phyloP scores from a whole-genome alignment of 371 early-diverging fungal genomes.

The Mucor plumbeus region DNA sequence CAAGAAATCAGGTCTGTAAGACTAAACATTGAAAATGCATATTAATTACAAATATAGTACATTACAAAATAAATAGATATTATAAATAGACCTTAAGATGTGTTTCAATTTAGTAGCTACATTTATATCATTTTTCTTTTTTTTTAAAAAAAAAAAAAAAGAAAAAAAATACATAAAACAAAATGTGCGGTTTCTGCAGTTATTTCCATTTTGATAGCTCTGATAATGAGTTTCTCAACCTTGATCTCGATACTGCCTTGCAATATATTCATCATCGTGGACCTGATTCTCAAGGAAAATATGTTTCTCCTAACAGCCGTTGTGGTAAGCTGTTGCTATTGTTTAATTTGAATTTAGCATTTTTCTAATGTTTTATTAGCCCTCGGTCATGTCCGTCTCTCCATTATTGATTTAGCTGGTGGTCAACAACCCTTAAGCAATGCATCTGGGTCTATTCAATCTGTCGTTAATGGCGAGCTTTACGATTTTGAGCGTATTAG shows the following conservation, averaged over 20 bases:
- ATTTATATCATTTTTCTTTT: neutral
- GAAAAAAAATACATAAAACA: neutral
- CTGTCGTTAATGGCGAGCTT: slow-evolving; percentile 35
- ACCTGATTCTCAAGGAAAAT: slow-evolving; percentile 29
- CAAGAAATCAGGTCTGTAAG: too few species aligned
- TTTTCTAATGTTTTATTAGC: neutral
- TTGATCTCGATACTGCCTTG: slow-evolving; percentile 30
- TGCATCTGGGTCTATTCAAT: slow-evolving; percentile 8
- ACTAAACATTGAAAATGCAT: too few species aligned
- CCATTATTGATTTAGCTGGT: slow-evolving; percentile 31
- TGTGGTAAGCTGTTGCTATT: slow-evolving; percentile 23
- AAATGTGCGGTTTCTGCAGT: slow-evolving; percentile 33
- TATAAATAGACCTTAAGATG: too few species aligned
- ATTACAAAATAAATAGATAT: too few species aligned
- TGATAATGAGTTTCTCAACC: slow-evolving; percentile 3
- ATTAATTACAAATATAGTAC: too few species aligned
- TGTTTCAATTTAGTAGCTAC: too few species aligned
- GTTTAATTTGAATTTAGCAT: neutral
- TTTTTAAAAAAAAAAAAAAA: neutral
- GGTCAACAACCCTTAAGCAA: slow-evolving; percentile 29
- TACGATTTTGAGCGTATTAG: slow-evolving; percentile 33
- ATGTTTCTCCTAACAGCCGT: slow-evolving; percentile 26
- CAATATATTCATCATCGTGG: slow-evolving; percentile 30
- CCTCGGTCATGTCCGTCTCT: slow-evolving; percentile 29
- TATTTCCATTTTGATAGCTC: slow-evolving; percentile 28